Evolutionary conservation across 495 filamentous ascomycete species (phyloP), one percentile per base, ranked within the genome.

Genomic region (Clavariopsis aquatica): DNA sequence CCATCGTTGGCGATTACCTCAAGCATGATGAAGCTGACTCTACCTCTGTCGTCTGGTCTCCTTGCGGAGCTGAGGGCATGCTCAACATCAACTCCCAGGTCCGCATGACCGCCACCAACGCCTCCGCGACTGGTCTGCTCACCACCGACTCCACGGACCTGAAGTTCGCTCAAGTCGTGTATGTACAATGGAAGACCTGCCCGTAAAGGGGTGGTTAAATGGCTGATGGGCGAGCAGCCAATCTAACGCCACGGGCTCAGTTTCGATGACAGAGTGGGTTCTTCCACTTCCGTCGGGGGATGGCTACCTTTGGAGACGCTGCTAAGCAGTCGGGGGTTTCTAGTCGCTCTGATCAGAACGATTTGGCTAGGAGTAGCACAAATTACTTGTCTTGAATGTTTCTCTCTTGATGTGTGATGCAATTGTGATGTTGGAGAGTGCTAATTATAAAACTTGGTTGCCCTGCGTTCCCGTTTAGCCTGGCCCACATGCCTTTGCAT

Each of bases 61-160:
- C 71, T 20, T 74, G 72, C 71, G 72, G 72, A 31, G 59, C 69
- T 23, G 52, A 74, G 51, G 72, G 72, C 57, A 66, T 70, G 58
- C 67, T 77, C 66, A 77, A 77, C 66, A 72, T 77, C 64, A 74
- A 74, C 57, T 70, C 72, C 31, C 64, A 73, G 49, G 65, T 77
- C 57, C 68, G 68, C 71, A 52, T 74, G 27, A 62, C 61, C 17
- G 23, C 27, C 55, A 64, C 23, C 56, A 62, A 60, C 55, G 68
- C 65, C 24, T 57, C 52, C 22, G 64, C 53, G 13, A 61, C 53
- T 26, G 74, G 75, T n/a, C 60, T 74, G n/a, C 64, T 79, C 58
- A 79, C 75, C 41, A 72, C 72, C 41, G 77, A 78, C 57, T 75
- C 74, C 29, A 66, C 73, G 31, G 75, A 77, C 62, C 70, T 72